Conservation (phyloP, 2,329 filamentous ascomycete genomes). For the Dactylellina cionopaga region DNA sequence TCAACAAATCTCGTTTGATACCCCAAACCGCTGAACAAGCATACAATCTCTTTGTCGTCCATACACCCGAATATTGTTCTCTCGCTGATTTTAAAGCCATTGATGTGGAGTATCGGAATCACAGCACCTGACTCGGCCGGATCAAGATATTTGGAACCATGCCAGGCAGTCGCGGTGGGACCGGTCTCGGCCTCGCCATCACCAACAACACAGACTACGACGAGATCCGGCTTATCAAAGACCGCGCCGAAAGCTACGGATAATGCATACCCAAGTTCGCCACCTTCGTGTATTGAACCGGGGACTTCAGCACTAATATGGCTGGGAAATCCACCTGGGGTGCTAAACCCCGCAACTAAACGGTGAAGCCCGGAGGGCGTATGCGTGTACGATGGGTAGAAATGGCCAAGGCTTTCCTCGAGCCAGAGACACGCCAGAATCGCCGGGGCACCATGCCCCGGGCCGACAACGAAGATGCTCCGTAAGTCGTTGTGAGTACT, state of each 20-base stretch:
- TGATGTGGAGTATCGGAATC: slow-evolving; percentile 73
- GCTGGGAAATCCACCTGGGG: slow-evolving; percentile 71
- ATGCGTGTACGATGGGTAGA: slow-evolving; percentile 70
- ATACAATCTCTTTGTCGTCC: slow-evolving; percentile 72
- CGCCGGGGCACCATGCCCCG: slow-evolving; percentile 73
- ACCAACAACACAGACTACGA: slow-evolving; percentile 71
- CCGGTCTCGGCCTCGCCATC: slow-evolving; percentile 74
- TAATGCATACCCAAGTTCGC: slow-evolving; percentile 75
- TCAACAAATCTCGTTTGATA: slow-evolving; percentile 73
- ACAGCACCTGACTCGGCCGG: slow-evolving; percentile 74
- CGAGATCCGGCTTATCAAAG: slow-evolving; percentile 74
- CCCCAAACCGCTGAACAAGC: slow-evolving; percentile 73
- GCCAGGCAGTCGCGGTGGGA: slow-evolving; percentile 74
- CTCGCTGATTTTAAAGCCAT: slow-evolving; percentile 77
- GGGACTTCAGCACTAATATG: slow-evolving; percentile 76
- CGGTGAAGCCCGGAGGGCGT: slow-evolving; percentile 68
- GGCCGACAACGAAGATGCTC: slow-evolving; percentile 72
- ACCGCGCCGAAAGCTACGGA: slow-evolving; percentile 74
- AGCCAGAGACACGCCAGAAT: slow-evolving; percentile 73
- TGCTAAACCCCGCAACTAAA: slow-evolving; percentile 71
- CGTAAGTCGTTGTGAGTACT: slow-evolving; percentile 67
- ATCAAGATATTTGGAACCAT: slow-evolving; percentile 73
- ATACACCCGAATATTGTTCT: slow-evolving; percentile 75
- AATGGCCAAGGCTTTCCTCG: slow-evolving; percentile 71
- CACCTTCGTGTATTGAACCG: slow-evolving; percentile 74